These are phyloP conservation scores for Cryptococcus neoformans DNA, from an alignment of 1,284 basidiomycete species.

Conservation along the genomic window DNA sequence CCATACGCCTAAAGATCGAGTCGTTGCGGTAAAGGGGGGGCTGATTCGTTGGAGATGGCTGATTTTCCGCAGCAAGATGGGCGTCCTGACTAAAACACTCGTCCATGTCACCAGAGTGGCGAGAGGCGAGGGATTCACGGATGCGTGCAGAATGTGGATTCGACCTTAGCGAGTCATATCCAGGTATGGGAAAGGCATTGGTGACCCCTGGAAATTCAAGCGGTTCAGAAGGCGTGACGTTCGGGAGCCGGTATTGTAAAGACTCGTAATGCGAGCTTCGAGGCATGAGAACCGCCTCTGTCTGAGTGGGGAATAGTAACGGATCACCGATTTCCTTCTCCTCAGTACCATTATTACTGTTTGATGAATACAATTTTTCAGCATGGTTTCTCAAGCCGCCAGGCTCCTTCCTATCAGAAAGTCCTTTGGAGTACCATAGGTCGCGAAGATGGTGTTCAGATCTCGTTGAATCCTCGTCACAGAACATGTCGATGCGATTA, in stretches of 20 bases:
- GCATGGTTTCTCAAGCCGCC: no score
- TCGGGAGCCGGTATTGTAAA: conserved; percentile 13
- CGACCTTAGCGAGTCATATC: conserved; percentile 8
- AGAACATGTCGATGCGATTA: conserved; percentile 33
- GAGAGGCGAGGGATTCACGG: background rate
- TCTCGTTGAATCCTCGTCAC: conserved; percentile 34
- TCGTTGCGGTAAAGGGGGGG: conserved; percentile 30
- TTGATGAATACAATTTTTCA: no score
- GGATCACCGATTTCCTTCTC: no score
- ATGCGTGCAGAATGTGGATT: background rate
- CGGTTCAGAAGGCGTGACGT: conserved; percentile 16
- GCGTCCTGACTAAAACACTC: conserved; percentile 17
- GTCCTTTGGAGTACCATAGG: background rate
- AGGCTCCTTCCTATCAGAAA: background rate
- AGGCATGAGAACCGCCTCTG: no score
- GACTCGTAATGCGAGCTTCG: no score
- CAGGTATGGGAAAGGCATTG: no score
- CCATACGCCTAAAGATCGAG: conserved; percentile 36
- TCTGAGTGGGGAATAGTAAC: no score
- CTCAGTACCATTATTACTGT: no score
- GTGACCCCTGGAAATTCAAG: conserved; percentile 6
- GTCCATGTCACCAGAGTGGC: conserved; percentile 8
- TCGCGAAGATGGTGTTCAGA: conserved; percentile 3
- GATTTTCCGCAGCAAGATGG: conserved; percentile 1
- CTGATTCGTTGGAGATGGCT: background rate